A percentile compares a stretch with the other conserved stretches of the same genome.
Conservation (phyloP, 2,329 filamentous ascomycete genomes). For the Gnomoniopsis smithogilvyi region DNA sequence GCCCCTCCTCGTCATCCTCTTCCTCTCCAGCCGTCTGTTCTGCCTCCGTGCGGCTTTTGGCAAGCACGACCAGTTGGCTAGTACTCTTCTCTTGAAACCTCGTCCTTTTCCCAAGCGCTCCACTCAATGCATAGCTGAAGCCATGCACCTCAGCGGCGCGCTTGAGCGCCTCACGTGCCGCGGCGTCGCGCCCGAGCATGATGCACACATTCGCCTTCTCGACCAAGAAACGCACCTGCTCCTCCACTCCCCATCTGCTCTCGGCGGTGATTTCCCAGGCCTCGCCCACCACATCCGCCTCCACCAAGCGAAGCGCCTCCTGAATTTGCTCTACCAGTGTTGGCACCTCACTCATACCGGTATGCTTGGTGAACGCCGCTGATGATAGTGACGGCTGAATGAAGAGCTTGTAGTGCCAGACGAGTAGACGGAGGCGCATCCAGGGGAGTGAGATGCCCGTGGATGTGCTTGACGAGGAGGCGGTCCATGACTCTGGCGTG, state of each 20-base stretch:
- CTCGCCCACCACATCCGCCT: constrained; percentile 32
- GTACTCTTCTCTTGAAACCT: constrained; percentile 75
- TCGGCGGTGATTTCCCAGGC: constrained; percentile 13
- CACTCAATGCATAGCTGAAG: constrained; percentile 80
- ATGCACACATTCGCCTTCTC: constrained; percentile 83
- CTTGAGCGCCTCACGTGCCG: constrained; percentile 68
- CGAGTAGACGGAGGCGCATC: constrained; percentile 67
- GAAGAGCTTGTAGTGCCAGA: constrained; percentile 63
- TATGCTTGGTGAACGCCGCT: constrained; percentile 52
- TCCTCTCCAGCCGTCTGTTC: constrained; percentile 20
- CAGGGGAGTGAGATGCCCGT: constrained; percentile 45
- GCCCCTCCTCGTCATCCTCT: constrained; percentile 19
- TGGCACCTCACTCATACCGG: constrained; percentile 58
- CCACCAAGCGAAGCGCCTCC: constrained; percentile 38
- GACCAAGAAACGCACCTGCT: constrained; percentile 69
- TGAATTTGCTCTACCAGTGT: constrained; percentile 50
- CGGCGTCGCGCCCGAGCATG: constrained; percentile 75
- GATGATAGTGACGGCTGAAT: constrained; percentile 53
- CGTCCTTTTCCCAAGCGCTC: constrained; percentile 80
- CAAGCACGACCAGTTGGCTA: constrained; percentile 88
- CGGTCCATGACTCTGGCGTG: constrained; percentile 33
- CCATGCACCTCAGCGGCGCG: constrained; percentile 64
- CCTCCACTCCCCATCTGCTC: constrained; percentile 39
- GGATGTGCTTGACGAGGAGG: background rate
- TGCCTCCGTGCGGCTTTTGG: constrained; percentile 60